Evolutionary conservation across 345 rosid genomes (phyloP), one percentile per base, ranked within the genome.

Genomic region (Melaleuca quinquenervia): DNA sequence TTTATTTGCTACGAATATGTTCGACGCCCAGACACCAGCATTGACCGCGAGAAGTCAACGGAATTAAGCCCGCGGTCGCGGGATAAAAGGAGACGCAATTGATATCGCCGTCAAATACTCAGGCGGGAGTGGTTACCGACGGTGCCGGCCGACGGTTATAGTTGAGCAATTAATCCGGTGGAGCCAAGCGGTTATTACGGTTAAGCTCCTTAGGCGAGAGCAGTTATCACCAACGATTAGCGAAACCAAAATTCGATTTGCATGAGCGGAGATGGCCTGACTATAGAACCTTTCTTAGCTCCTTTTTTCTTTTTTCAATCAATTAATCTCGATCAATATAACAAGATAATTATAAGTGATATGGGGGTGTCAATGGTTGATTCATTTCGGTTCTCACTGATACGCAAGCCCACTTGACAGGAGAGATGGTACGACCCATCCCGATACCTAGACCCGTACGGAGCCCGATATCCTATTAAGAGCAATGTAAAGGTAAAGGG

Each of bases 91-190:
- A 58, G 70, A 4, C 3, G 4, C 41, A 41, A 41, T 41, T 41
- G 41, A 41, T 4, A 41, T 41, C 41, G 41, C 41, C 41, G 41
- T 41, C 41, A 41, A 41, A 41, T 41, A 2, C 41, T 41, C 4
- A 41, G 41, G 41, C 0, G 0, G 16, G 12, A 58, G 11, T n/a
- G n/a, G 16, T 60, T 60, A n/a, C 29, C 29, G 6, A 60, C n/a
- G 8, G n/a, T 60, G 29, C 13, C 8, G 9, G n/a, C 15, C 12
- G 36, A 60, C 0, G 1, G 5, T 29, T 60, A n/a, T 27, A n/a
- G 70, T 58, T 18, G 12, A 60, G 53, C 20, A 15, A 51, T 50
- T 50, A 50, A 50, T 50, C 12, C 14, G 12, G 15, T 50, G 0
- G 6, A 50, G 52, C 16, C 52, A 50, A 14, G 16, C 15, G 5